Percentiles rank a stretch among this genome's conserved stretches.
These are phyloP conservation scores for Haplosporangium gracile DNA, from an alignment of 192 early-diverging fungal genomes.

Conservation along the genomic window DNA sequence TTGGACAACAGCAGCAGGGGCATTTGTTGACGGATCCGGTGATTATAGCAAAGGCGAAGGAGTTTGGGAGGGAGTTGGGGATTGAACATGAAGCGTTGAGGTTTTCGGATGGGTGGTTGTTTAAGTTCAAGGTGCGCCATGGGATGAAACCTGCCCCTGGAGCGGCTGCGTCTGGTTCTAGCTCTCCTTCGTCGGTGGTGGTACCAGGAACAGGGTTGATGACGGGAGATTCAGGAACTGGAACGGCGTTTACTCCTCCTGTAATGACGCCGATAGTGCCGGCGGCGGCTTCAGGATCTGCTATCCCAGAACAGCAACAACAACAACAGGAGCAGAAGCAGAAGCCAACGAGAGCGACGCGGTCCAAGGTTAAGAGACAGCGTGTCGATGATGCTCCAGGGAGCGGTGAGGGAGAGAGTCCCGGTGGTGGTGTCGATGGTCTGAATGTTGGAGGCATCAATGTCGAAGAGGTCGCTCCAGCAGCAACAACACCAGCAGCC, in stretches of 20 bases:
- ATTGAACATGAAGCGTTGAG: conserved; percentile 28
- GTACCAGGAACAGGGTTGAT: not conserved
- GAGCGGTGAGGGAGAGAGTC: not conserved
- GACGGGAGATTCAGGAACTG: not conserved
- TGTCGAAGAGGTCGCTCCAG: not conserved
- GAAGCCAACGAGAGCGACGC: not conserved
- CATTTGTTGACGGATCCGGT: conserved; percentile 28
- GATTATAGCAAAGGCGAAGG: conserved; percentile 37
- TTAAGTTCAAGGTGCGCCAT: conserved; percentile 58
- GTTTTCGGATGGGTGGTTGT: conserved; percentile 56
- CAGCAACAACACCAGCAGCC: not conserved
- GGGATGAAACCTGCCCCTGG: conserved; percentile 24
- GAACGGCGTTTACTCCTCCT: not conserved
- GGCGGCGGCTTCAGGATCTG: not conserved
- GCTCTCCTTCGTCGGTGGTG: not conserved
- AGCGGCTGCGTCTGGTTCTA: not conserved
- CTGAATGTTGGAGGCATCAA: not conserved
- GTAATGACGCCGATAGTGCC: too few species aligned
- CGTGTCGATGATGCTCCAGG: not conserved
- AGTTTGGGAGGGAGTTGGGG: conserved; percentile 20
- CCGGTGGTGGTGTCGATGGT: not conserved
- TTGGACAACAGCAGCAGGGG: not conserved
- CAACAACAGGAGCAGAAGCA: not conserved
- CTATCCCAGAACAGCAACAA: not conserved
- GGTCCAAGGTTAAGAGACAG: not conserved